Evolutionary conservation across 257 asterid species (phyloP), one percentile per base, ranked within the genome.

Genomic region (Knoxia roxburghii): DNA sequence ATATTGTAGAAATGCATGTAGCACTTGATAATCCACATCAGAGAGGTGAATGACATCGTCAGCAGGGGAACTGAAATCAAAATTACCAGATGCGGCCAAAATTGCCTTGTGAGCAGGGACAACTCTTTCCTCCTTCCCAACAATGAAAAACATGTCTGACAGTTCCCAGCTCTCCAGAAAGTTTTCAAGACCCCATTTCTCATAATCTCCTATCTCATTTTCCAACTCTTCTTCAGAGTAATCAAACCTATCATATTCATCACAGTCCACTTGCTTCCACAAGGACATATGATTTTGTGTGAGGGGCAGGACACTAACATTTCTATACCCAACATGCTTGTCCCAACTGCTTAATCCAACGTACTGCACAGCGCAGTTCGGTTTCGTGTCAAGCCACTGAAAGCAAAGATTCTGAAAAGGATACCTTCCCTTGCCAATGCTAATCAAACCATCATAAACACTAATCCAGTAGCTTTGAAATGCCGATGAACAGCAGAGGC

Each of bases 271-370:
- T 20, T 93, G 99, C 73, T 86, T 85, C 99, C 99, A 94, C 80
- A 94, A 71, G 30, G 93, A 83, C 58, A 90, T 78, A 72, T 87
- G 97, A 74, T 89, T 94, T 67, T 82, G 89, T n/a, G 83, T 94
- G 48, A 90, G 72, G 21, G 99, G 97, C 67, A 94, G 68, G 18
- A 94, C 90, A 68, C 85, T 88, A 70, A 94, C 82, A 65, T 94
- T 94, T 74, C 96, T 74, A 74, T 94, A 94, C 21, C 99, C 97
- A 12, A 94, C 97, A 72, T 94, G 97, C 60, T 86, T 87, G 69
- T 90, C 99, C 97, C 97, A 94, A 74, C 99, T 88, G 78, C 99
- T 94, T 61, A 94, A 95, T 50, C 99, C 99, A 15, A 94, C 83
- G 33, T 90, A 94, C 85, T 88, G 96, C 69, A 90, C 91, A 40